Evolutionary conservation across 805 yeast genomes (phyloP).

Genomic region (Saccharomycopsis microspora): DNA sequence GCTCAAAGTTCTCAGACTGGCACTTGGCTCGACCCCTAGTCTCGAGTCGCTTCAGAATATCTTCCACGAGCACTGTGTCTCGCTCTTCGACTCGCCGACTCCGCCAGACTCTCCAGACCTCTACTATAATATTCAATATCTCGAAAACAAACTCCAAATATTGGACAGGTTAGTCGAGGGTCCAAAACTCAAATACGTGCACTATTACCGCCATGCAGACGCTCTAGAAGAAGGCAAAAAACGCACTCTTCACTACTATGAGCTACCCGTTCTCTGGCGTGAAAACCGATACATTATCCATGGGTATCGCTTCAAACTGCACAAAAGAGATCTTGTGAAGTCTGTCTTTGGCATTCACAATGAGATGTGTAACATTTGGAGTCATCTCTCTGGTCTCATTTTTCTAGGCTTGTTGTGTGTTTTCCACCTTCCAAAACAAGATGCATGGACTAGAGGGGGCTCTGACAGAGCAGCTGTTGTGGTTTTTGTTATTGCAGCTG

Average conservation of each 20-base stretch:
- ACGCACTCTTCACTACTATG: slow-evolving; percentile 64
- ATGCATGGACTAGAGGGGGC: slow-evolving; percentile 28
- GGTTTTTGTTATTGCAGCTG: slow-evolving; percentile 57
- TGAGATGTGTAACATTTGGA: slow-evolving; percentile 90
- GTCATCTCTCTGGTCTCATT: slow-evolving; percentile 67
- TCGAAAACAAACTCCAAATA: slow-evolving; percentile 9
- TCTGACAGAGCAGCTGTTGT: slow-evolving; percentile 44
- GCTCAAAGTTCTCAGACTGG: slow-evolving; percentile 10
- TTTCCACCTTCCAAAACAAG: slow-evolving; percentile 53
- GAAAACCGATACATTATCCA: slow-evolving; percentile 76
- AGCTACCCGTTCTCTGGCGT: slow-evolving; percentile 86
- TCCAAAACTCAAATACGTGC: slow-evolving; percentile 18
- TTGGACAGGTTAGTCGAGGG: slow-evolving; percentile 14
- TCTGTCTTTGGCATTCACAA: slow-evolving; percentile 63
- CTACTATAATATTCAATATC: slow-evolving; percentile 7
- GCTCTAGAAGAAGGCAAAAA: slow-evolving; percentile 32
- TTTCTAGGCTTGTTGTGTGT: slow-evolving; percentile 44
- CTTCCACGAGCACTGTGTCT: slow-evolving; percentile 12
- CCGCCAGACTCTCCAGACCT: neutral
- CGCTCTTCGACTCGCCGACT: slow-evolving; percentile 5
- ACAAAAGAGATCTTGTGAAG: slow-evolving; percentile 45
- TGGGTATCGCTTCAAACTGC: slow-evolving; percentile 76
- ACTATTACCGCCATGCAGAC: slow-evolving; percentile 34
- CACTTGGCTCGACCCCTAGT: slow-evolving; percentile 9
- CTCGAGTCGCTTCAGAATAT: slow-evolving; percentile 10